Evolutionary conservation across 805 yeast species (phyloP), one percentile per base, ranked within the genome.

Genomic region (Saccharomycopsis babjevae): DNA sequence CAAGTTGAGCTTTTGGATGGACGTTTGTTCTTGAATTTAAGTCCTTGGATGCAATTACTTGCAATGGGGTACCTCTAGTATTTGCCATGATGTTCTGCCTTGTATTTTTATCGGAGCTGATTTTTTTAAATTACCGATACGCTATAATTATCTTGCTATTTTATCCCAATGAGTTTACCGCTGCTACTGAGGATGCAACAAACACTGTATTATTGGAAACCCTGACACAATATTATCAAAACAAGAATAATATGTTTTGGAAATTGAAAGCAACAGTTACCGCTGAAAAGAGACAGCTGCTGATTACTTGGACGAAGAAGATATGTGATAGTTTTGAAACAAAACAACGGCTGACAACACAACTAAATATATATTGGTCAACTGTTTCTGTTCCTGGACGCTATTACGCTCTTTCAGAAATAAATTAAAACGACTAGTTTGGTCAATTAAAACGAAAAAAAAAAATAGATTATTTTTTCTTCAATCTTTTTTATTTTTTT

Each of bases 11-110:
- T 36, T 54, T 61, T 15, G 62, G 57, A 30, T 57, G 59, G 15
- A 56, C 54, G 18, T 62, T 50, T 64, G 66, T n/a, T 66, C 74
- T 68, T n/a, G 72, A 63, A 56, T 72, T 72, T 57, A 72, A 65
- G 63, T 72, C 74, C 63, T 69, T 67, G 13, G 72, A 69, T 25
- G 70, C 73, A 61, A 72, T 66, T 15, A 72, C 69, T 67, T 80
- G 79, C 58, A 74, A 66, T n/a, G 74, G 75, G 40, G 70, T 79
- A 57, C 78, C 71, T 66, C 78, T 67, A 46, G 67, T 65, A 40
- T 72, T 66, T 22, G 72, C 69, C 73, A 72, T 71, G 32, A 3
- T 66, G 38, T n/a, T n/a, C n/a, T n/a, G n/a, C n/a, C n/a, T n/a
- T n/a, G n/a, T n/a, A n/a, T n/a, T n/a, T n/a, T n/a, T n/a, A n/a